These are phyloP conservation scores for Solanum appendiculatum DNA, from an alignment of 257 asterid species.

Conservation along the genomic window DNA sequence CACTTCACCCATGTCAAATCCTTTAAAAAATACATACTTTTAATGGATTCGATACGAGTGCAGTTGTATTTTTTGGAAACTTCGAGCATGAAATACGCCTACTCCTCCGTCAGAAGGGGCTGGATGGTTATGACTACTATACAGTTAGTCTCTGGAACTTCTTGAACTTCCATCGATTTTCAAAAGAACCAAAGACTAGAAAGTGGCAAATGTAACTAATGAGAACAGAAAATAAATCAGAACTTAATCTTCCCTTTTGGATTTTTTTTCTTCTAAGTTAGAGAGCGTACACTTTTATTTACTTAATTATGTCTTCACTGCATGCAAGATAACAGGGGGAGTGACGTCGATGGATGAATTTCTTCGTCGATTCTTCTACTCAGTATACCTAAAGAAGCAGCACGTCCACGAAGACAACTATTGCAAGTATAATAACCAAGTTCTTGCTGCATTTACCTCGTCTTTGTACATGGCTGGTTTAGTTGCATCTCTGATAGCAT, in stretches of 20 bases:
- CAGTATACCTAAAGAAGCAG: constrained; percentile 37
- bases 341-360: constrained; percentile 92
- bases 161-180: background rate
- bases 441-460: constrained; percentile 74
- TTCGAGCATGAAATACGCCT: background rate
- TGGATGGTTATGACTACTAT: background rate
- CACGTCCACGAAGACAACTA: constrained; percentile 65
- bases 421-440: constrained; percentile 79
- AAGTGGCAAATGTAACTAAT: background rate
- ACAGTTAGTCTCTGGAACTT: background rate
- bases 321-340: constrained; percentile 37
- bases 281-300: background rate
- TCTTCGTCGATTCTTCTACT: constrained; percentile 52
- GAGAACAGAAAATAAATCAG: background rate
- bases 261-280: background rate
- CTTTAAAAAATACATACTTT: background rate
- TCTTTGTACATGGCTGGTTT: constrained; percentile 77
- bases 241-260: too few relatives aligned
- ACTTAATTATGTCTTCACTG: background rate
- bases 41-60: background rate
- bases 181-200: background rate
- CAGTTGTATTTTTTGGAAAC: background rate
- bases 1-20: background rate
- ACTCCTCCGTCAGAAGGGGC: background rate
- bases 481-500: constrained; percentile 57